A percentile compares a stretch with the other conserved stretches of the same genome.
Evolutionary conservation across 305 asterid species (phyloP).

Genomic region (Rubia peregrina): DNA sequence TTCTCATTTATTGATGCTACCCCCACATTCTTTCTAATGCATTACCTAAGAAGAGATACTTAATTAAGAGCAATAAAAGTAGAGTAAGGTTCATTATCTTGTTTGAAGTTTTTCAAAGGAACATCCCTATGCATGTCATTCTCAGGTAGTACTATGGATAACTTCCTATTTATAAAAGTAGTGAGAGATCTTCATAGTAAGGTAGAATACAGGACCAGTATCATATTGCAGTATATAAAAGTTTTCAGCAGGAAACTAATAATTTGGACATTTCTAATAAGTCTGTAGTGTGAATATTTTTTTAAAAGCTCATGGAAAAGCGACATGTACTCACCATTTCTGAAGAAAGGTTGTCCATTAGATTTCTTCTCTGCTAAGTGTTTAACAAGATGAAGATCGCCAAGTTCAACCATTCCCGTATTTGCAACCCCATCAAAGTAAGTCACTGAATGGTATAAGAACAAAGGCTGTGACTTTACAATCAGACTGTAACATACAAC

Average conservation of each 20-base stretch:
- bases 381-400: slow-evolving; percentile 60
- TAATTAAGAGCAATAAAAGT: background rate
- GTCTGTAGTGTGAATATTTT: background rate
- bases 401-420: slow-evolving; percentile 75
- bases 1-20: background rate
- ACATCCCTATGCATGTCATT: background rate
- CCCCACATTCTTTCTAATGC: background rate
- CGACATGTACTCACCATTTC: slow-evolving; percentile 51
- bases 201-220: background rate
- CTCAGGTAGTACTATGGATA: background rate
- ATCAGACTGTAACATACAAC: slow-evolving; percentile 14
- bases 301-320: background rate
- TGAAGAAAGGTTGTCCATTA: slow-evolving; percentile 69
- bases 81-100: slow-evolving; percentile 5
- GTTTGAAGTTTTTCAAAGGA: background rate
- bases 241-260: background rate
- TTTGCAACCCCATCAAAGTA: slow-evolving; percentile 77
- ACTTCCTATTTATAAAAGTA: background rate
- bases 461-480: slow-evolving; percentile 14
- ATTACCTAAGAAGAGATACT: slow-evolving; percentile 7
- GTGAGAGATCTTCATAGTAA: background rate
- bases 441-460: slow-evolving; percentile 37
- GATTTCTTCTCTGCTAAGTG: slow-evolving; percentile 82
- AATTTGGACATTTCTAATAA: background rate
- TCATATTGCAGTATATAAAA: background rate